phyloP scores from a whole-genome alignment of 257 asterid species.

The Solanum appendiculatum region DNA sequence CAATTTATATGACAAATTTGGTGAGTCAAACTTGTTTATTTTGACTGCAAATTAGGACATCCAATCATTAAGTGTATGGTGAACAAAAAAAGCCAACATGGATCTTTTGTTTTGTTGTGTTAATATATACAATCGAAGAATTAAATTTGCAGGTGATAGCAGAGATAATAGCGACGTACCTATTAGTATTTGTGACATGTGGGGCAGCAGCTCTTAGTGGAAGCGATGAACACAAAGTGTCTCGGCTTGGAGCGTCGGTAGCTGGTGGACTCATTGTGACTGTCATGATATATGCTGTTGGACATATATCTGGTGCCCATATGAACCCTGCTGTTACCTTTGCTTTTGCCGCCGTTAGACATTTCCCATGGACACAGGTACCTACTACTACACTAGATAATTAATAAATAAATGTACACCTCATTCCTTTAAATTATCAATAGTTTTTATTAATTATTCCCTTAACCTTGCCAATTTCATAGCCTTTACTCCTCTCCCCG shows the following conservation, averaged over 20 bases:
- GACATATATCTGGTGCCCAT: conserved; percentile 91
- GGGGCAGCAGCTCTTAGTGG: conserved; percentile 65
- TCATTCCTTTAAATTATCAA: too few relatives aligned
- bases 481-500: too few relatives aligned
- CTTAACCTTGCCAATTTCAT: too few relatives aligned
- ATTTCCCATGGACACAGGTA: conserved; percentile 81
- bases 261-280: conserved; percentile 87
- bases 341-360: conserved; percentile 69
- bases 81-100: too few relatives aligned
- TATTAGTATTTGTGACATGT: conserved; percentile 75
- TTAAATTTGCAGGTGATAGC: conserved; percentile 40
- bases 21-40: too few relatives aligned
- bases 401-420: too few relatives aligned
- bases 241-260: conserved; percentile 69
- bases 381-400: too few relatives aligned
- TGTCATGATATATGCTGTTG: conserved; percentile 86
- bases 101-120: background rate
- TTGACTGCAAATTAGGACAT: too few relatives aligned
- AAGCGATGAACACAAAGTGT: conserved; percentile 40
- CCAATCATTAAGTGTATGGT: too few relatives aligned
- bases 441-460: too few relatives aligned
- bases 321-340: conserved; percentile 91
- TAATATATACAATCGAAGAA: background rate
- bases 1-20: too few relatives aligned
- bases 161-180: conserved; percentile 55